Percentiles rank a stretch among this genome's conserved stretches.
These are phyloP conservation scores for Candida golubevii DNA, from an alignment of 805 yeast species.

Conservation along the genomic window DNA sequence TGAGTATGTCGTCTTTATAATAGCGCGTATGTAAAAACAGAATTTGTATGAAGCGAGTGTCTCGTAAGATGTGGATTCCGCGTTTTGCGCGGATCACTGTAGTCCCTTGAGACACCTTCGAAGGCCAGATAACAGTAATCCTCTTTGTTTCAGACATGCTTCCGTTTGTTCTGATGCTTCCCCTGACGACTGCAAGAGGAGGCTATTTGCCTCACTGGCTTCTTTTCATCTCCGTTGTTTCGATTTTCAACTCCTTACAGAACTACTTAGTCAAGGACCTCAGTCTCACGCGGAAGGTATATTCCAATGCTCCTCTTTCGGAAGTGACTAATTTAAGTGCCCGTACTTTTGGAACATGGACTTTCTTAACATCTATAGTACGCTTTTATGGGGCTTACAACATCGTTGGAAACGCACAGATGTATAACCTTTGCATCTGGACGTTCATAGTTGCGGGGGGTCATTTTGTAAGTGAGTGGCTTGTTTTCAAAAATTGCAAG, in stretches of 20 bases:
- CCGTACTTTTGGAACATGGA: conserved; percentile 99
- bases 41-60: too few relatives aligned
- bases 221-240: conserved; percentile 70
- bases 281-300: conserved; percentile 73
- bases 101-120: too few relatives aligned
- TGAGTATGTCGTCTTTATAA: not conserved
- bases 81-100: too few relatives aligned
- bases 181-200: conserved; percentile 17
- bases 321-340: conserved; percentile 61
- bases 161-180: conserved; percentile 17
- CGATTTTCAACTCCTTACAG: conserved; percentile 85
- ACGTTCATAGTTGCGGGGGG: conserved; percentile 77
- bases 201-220: conserved; percentile 59
- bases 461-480: conserved; percentile 84
- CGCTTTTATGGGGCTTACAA: conserved; percentile 85
- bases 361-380: conserved; percentile 77
- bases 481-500: conserved; percentile 71
- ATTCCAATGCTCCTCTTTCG: conserved; percentile 39
- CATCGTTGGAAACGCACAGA: conserved; percentile 54
- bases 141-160: conserved; percentile 8
- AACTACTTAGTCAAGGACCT: conserved; percentile 69
- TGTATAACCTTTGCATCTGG: conserved; percentile 74
- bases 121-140: not conserved
- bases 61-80: too few relatives aligned
- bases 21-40: not conserved